Percentiles rank a stretch among this genome's conserved stretches.
phyloP scores from a whole-genome alignment of 2,329 filamentous ascomycete genomes.

The Fusarium pseudocircinatum region DNA sequence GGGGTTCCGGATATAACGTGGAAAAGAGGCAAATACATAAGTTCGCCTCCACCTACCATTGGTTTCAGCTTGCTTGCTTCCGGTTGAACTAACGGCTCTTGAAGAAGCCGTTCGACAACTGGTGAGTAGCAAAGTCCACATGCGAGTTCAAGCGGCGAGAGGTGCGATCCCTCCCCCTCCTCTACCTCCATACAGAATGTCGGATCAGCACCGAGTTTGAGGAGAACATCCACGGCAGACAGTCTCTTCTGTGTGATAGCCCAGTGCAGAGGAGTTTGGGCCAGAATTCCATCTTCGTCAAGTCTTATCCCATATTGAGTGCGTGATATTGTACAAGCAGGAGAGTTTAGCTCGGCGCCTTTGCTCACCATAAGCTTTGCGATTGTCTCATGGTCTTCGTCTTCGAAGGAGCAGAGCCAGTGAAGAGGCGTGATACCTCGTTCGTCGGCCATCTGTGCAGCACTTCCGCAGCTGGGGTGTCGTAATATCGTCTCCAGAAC shows the following conservation, averaged over 20 bases:
- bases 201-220: background rate
- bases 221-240: background rate
- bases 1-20: background rate
- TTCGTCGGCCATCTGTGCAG: background rate
- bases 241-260: background rate
- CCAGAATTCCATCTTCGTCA: background rate
- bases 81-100: background rate
- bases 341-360: background rate
- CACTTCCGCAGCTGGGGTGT: background rate
- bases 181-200: background rate
- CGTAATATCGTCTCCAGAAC: background rate
- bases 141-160: background rate
- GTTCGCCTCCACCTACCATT: background rate
- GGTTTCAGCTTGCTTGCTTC: background rate
- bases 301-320: background rate
- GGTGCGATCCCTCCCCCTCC: background rate
- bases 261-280: background rate
- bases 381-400: background rate
- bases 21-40: slow-evolving; percentile 1
- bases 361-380: background rate
- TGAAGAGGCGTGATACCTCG: background rate
- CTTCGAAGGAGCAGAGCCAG: background rate
- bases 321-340: background rate
- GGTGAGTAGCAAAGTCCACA: background rate
- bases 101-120: background rate